Evolutionary conservation across 352 stramenopile genomes (phyloP), one percentile per base, ranked within the genome.

Genomic region (Pythium volutum): DNA sequence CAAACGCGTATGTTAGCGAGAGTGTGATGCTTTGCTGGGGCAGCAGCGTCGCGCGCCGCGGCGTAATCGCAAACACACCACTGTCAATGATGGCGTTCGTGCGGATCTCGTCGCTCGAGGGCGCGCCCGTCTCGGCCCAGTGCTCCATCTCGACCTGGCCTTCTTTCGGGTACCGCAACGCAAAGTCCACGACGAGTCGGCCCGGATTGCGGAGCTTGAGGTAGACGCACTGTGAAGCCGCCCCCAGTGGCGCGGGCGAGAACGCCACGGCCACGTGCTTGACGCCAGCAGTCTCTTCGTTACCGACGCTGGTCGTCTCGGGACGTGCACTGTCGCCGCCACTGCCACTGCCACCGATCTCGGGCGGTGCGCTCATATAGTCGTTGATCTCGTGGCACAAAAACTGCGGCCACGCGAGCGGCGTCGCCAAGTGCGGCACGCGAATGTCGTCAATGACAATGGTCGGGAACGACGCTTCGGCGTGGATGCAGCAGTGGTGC

Each of bases 111-210:
- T 91, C 78, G 26, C 77, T 76, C 8, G 87, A 96, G 16, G 92
- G 91, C 25, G 92, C 86, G 20, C 86, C 80, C 5, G 88, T 91
- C 52, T 97, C 91, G 22, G 89, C 91, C 94, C 94, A 98, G 31
- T 91, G 88, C 51, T 98, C 93, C 25, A 98, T 88, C 64, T 98
- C 93, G 11, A 98, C 84, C 34, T 95, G 86, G 11, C 82, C 85
- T 53, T 97, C 91, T 59, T 97, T 97, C 9, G 92, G 92, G 22
- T 97, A 91, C 23, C 89, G 84, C 41, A 98, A 53, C 11, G 74
- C 68, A 58, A 96, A 97, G 14, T 84, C 73, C 9, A 95, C 88
- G 18, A 95, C 72, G 6, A 98, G 77, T 26, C 64, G 81, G 2
- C 90, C 92, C 1, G 85, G 76, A 63, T 98, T 98, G n/a, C 65